Base-by-base conservation (phyloP, 768 basidiomycete genomes). In the Collybia nuda region DNA sequence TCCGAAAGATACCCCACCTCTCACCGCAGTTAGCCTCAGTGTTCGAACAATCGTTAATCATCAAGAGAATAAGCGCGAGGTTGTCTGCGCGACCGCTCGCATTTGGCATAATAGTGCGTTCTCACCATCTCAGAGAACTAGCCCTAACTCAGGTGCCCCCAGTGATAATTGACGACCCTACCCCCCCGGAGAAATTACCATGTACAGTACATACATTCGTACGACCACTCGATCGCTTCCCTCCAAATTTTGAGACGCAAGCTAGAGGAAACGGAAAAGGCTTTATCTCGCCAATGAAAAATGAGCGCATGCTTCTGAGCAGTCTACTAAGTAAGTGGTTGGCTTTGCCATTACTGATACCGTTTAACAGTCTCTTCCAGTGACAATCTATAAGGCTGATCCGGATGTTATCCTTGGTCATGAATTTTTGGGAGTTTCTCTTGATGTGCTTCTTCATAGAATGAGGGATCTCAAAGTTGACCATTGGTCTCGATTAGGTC, bases 381-480 rank as follows among this genome's bases (percentile, higher is more conserved):
- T 81, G 54, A 79, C 84, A 4, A 78, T 98, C 39, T 80, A 89
- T 62, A 88, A 88, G 62, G 79, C 90, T 17, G 97, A 99, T 61
- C 95, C 97, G 0, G 97, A 99, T 60, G 83, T 98, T 18, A 82
- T 98, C 47, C 80, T 99, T 29, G 95, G 97, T 0, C 93, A 98
- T 59, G 94, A 98, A 46, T 97, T 99, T 66, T 72, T 93, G 4
- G 93, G 91, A 4, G 88, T 88, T 21, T 87, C 88, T 1, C 79
- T 97, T 19, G 97, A 98, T 58, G 88, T 97, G 12, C 75, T 99
- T 17, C 78, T 99, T 11, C 85, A 90, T 60, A 86, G 97, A 0
- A 88, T 98, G 88, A 82, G 84, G 53, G 90, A 96, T 50, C 79
- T 93, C 40, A 93, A 95, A 62, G 84, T 82, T 6, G 92, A 96